Evolutionary conservation across 2,329 filamentous ascomycete species (phyloP), one percentile per base, ranked within the genome.

Genomic region (Hyphodiscus sp.): DNA sequence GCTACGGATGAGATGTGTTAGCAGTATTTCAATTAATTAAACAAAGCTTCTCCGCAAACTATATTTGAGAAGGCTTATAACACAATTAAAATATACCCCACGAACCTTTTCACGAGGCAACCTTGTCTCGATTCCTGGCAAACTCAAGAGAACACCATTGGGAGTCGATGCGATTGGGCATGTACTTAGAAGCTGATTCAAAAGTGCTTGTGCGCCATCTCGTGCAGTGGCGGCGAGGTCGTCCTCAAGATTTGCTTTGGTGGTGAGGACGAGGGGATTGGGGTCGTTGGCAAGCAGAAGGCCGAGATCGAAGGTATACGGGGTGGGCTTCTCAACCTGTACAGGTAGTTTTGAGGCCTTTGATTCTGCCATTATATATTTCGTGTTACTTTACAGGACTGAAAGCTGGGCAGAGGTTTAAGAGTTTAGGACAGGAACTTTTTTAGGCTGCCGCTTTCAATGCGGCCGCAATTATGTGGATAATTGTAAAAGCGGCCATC

Each of bases 151-250:
- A 1, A 97, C 89, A 62, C 91, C 81, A 52, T 79, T 75, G 29
- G 71, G 69, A 45, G 83, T 85, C 45, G 86, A 86, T 55, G 78
- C 81, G 64, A 96, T 85, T 23, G 89, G 81, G 74, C 91, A 94
- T 45, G 90, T 92, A 16, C 86, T 90, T 41, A 99, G 84, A 56
- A 99, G 85, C 73, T 97, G 91, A 78, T 96, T 96, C 71, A 99
- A 83, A 55, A 99, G 83, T 29, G 83, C 85, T 74, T 99, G 94
- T 13, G 91, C 89, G 71, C 89, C 91, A 72, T 96, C 90, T 66
- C 91, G 89, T 52, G 94, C 91, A 20, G 85, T 82, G 42, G 80
- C 74, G 58, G 85, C 78, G 56, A 97, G 84, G 54, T 81, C 80
- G 26, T 77, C 74, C 71, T 96, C 89, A 58, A 85, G 72, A 41